Base-by-base conservation (phyloP, 371 early-diverging fungal species). In the Mortierella sp. region DNA sequence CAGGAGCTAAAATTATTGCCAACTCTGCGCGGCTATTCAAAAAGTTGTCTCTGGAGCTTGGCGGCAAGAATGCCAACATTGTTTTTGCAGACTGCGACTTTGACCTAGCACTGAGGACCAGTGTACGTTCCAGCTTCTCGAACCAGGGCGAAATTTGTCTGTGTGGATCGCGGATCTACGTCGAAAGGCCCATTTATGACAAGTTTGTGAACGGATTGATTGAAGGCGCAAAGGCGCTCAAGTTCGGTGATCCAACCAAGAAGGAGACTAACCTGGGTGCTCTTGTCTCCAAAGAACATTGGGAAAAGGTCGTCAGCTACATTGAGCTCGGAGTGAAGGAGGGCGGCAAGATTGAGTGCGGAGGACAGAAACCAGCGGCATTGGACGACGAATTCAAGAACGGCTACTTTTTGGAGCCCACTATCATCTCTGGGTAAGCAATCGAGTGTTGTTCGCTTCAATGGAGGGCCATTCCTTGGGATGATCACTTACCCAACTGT, bases 41-140 rank as follows among this genome's bases (percentile, higher is more conserved):
- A 66, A 90, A 90, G 54, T 57, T 91, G 25, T 88, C 88, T 4
- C 67, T 93, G 40, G 94, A 93, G 70, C 79, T 93, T 0, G 88
- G 83, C 34, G 94, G 94, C 51, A 94, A 94, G 79, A 92, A 92
- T 77, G 91, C 94, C 24, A 86, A 83, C 71, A 76, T 94, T 47
- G 73, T 94, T 17, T 91, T 93, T 78, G 87, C 79, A 21, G 94
- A 94, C 70, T 83, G 85, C 55, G 83, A 94, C 67, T 82, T 92
- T 31, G 89, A 90, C 9, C 63, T 79, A 41, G 85, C 88, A 1
- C 60, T 92, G 12, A 68, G 71, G 9, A 85, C 88, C 3, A 80
- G 79, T 27, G 57, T 94, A 14, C 78, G 82, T 1, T 82, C 87
- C 1, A 73, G 85, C 12, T 93, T 90, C 73, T 53, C 69, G n/a